Base-by-base conservation (phyloP, 495 filamentous ascomycete species). In the Endocarpon pusillum region DNA sequence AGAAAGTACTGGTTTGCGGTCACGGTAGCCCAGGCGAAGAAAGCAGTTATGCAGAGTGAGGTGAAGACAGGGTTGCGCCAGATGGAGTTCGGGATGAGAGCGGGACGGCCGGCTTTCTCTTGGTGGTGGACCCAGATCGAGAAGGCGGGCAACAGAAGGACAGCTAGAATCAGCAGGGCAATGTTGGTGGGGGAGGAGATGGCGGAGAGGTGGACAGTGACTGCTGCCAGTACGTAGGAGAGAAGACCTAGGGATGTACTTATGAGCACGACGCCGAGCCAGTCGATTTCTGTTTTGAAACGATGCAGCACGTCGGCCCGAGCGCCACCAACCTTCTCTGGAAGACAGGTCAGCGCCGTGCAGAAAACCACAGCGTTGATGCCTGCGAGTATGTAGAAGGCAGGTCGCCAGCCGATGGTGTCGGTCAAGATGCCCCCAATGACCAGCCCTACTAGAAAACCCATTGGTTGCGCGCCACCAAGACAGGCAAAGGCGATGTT, bases 51-150 rank as follows among this genome's bases (percentile, higher is more conserved):
- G 41, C 66, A 71, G 4, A 63, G 57, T 12, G 39, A 60, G 0
- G 62, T 53, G 32, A 71, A 73, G 0, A 55, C 49, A 0, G 39
- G 36, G 23, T 67, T 68, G 19, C 50, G 54, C 69, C 69, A 73
- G 2, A 73, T 34, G 0, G 53, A 53, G 45, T 70, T 74, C 0
- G 68, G 68, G 2, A 74, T 68, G 22, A 74, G 39, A 6, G 63
- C 64, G 4, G 65, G 53, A 18, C 52, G 51, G 3, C 51, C 47
- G 2, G 28, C 39, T 29, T 49, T 47, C 26, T 62, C 66, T 32
- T 56, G 59, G 23, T 46, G 42, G 22, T 50, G 42, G 47, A 64
- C 55, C 68, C 66, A 71, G 1, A 43, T 35, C 12, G 55, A 38
- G 40, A 72, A 74, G 0, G 41, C 46, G 1, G 61, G 57, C 0